Conservation (phyloP, 2,329 filamentous ascomycete species). For the Claviceps pazoutovae region DNA sequence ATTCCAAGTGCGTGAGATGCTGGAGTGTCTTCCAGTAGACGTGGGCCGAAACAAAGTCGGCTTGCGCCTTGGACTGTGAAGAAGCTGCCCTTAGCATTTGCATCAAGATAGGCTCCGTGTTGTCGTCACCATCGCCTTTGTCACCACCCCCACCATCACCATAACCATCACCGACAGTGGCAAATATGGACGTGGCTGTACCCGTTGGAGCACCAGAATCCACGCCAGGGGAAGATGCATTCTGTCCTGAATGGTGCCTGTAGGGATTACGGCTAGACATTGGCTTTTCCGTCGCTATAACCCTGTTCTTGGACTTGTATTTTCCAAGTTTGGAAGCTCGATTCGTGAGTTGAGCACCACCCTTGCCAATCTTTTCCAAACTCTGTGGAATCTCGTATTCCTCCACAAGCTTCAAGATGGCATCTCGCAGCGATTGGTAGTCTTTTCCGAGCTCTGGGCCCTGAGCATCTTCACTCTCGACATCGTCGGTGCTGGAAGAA, state of each 20-base stretch:
- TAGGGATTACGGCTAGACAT: slow-evolving; percentile 47
- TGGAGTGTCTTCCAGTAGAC: slow-evolving; percentile 74
- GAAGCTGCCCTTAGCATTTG: slow-evolving; percentile 66
- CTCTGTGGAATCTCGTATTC: slow-evolving; percentile 68
- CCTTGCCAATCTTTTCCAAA: slow-evolving; percentile 42
- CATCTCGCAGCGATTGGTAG: slow-evolving; percentile 67
- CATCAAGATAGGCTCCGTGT: slow-evolving; percentile 43
- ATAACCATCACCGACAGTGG: not conserved
- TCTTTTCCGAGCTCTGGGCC: slow-evolving; percentile 58
- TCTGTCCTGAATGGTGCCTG: slow-evolving; percentile 20
- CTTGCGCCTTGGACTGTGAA: slow-evolving; percentile 60
- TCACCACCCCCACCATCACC: not conserved
- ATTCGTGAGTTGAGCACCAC: slow-evolving; percentile 52
- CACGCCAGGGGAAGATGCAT: slow-evolving; percentile 4
- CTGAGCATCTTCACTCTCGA: slow-evolving; percentile 46
- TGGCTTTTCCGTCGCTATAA: slow-evolving; percentile 35
- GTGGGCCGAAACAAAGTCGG: slow-evolving; percentile 73
- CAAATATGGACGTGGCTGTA: not conserved
- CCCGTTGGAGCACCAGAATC: slow-evolving; percentile 6
- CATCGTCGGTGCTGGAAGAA: slow-evolving; percentile 46
- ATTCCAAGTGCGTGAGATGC: slow-evolving; percentile 51
- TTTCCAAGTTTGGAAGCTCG: slow-evolving; percentile 48
- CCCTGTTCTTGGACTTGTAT: slow-evolving; percentile 45
- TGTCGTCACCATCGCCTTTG: slow-evolving; percentile 13
- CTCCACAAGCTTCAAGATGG: slow-evolving; percentile 66